Evolutionary conservation across 2,329 filamentous ascomycete species (phyloP).

Genomic region (Pseudogymnoascus sp.): DNA sequence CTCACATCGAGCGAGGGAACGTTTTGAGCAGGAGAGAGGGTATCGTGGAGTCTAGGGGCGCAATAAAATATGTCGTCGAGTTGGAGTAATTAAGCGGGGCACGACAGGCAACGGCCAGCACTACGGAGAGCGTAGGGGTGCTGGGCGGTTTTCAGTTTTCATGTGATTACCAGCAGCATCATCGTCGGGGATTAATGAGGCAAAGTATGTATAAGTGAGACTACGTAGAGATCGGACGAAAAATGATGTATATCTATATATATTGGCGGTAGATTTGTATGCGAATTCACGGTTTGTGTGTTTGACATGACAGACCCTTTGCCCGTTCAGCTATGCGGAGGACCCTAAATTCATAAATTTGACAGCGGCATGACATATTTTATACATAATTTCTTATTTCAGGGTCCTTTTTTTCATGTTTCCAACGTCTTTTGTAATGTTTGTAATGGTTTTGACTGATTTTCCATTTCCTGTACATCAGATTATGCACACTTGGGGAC

Average conservation of each 20-base stretch:
- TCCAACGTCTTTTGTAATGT: background rate
- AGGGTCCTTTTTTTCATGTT: background rate
- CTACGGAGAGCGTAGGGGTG: background rate
- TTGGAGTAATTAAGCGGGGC: background rate
- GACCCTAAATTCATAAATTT: background rate
- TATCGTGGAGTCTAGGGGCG: background rate
- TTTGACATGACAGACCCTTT: background rate
- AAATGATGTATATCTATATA: background rate
- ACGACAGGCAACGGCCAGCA: background rate
- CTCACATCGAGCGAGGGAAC: conserved; percentile 1
- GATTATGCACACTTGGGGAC: conserved; percentile 4
- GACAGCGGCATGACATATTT: background rate
- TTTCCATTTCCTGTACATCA: background rate
- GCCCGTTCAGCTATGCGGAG: no score
- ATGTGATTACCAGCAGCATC: background rate
- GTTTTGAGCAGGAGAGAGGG: background rate
- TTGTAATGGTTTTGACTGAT: background rate
- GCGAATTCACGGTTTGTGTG: background rate
- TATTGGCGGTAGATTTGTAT: background rate
- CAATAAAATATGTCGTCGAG: conserved; percentile 1
- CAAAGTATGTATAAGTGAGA: background rate
- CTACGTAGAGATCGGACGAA: background rate
- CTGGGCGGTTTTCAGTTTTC: background rate
- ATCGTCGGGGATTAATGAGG: background rate
- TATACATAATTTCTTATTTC: background rate